Conservation (phyloP, 208 protist genomes). For the Trypanosoma avium region DNA sequence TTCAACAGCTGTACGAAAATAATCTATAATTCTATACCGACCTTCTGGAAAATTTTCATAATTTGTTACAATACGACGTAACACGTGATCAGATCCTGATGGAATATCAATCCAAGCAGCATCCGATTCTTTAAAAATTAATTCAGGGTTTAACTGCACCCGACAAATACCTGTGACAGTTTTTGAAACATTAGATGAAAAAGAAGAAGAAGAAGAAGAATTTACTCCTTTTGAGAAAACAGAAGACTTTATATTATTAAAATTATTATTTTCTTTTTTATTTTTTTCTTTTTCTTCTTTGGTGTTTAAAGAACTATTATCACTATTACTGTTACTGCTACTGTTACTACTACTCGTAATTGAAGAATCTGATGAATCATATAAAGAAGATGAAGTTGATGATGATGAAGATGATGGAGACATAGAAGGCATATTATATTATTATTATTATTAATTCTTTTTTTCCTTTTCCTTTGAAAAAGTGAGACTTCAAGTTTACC, state of each 20-base stretch:
- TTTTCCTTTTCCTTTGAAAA: not conserved
- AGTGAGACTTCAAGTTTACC: not conserved
- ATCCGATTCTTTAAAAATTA: conserved; percentile 68
- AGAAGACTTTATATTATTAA: not conserved
- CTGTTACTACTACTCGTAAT: conserved; percentile 26
- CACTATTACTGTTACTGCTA: conserved; percentile 21
- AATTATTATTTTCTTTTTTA: too few relatives aligned
- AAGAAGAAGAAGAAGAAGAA: too few relatives aligned
- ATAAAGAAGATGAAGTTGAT: not conserved
- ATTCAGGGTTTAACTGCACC: conserved; percentile 59
- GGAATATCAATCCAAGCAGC: conserved; percentile 72
- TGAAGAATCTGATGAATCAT: conserved; percentile 11
- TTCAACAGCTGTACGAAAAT: conserved; percentile 73
- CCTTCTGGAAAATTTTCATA: conserved; percentile 60
- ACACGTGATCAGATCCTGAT: conserved; percentile 17
- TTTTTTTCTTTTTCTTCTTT: not conserved
- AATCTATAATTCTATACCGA: conserved; percentile 71
- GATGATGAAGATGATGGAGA: conserved; percentile 7
- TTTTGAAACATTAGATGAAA: not conserved
- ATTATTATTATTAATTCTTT: not conserved
- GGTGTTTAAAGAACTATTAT: not conserved
- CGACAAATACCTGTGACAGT: conserved; percentile 9
- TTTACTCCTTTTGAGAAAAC: not conserved
- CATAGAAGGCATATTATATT: conserved; percentile 9
- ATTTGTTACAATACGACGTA: conserved; percentile 49